These are phyloP conservation scores for Cladobotryum protrusum DNA, from an alignment of 2,329 filamentous ascomycete species.

Conservation along the genomic window DNA sequence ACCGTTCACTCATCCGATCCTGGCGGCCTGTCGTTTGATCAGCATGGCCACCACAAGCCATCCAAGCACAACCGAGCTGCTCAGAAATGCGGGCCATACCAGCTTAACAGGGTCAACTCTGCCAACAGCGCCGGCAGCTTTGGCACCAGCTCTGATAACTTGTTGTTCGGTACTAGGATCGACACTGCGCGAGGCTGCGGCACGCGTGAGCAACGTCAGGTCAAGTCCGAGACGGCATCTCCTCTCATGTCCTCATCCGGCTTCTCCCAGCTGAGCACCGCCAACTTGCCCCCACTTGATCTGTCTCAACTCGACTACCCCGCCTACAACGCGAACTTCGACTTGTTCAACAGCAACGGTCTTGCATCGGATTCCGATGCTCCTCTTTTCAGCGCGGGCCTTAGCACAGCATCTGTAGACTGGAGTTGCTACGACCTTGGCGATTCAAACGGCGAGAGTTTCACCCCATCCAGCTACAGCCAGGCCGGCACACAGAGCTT, in stretches of 20 bases:
- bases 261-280: constrained; percentile 44
- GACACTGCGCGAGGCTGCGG: constrained; percentile 32
- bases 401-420: constrained; percentile 48
- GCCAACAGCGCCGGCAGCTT: constrained; percentile 48
- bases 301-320: constrained; percentile 50
- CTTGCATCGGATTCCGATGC: constrained; percentile 46
- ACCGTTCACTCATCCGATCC: constrained; percentile 56
- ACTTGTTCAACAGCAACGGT: constrained; percentile 40
- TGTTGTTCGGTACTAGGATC: constrained; percentile 33
- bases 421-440: constrained; percentile 42
- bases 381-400: constrained; percentile 56
- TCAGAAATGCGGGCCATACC: constrained; percentile 58
- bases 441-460: constrained; percentile 40
- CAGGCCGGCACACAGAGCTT: constrained; percentile 46
- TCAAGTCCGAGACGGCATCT: constrained; percentile 57
- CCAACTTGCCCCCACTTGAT: constrained; percentile 51
- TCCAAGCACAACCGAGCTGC: constrained; percentile 55
- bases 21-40: constrained; percentile 52
- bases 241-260: constrained; percentile 47
- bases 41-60: constrained; percentile 59
- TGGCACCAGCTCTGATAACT: constrained; percentile 35
- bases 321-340: constrained; percentile 43
- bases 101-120: constrained; percentile 52
- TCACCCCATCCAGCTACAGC: constrained; percentile 49
- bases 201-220: constrained; percentile 43